Evolutionary conservation across 176 grass and related monocot genomes (phyloP), one percentile per base, ranked within the genome.

Genomic region (Poa annua): DNA sequence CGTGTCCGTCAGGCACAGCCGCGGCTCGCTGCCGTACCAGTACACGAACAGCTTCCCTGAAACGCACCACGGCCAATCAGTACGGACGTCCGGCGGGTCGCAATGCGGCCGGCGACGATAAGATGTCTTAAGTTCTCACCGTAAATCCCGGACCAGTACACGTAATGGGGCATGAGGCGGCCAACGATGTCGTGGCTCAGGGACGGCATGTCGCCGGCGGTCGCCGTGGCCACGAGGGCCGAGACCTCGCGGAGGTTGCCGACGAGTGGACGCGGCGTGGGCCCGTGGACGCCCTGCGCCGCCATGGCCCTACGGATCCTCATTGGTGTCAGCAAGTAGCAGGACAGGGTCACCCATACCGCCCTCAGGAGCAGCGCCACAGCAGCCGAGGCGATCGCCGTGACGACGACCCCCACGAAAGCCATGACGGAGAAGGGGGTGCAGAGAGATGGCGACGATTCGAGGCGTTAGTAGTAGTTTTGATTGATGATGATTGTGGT

Each of bases 91-190:
- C n/a, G 49, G 14, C 42, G 22, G 13, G 20, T 25, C 33, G 85
- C 75, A 87, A 81, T 87, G 80, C 42, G 15, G 32, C 13, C 5
- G 41, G 41, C 1, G 25, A 7, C 2, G 29, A 29, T 29, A 29
- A 29, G 2, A 16, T 2, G 0, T 24, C 25, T 10, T 0, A 11
- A 47, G 16, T 47, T 20, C 80, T 73, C 85, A 98, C 92, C 96
- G 67, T 88, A 98, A 0, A 59, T 71, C 74, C 60, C 50, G 32
- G 85, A 91, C 96, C 96, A 98, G 74, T 92, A 89, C 36, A 90
- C 87, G 80, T 95, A 98, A 84, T 98, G 96, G 22, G 96, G 96
- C 91, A 98, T 91, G 54, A 98, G 90, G 62, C 96, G 96, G 49
- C 85, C 86, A 56, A 98, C 85, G 65, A 93, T 95, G 87, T 98